Evolutionary conservation across 345 rosid genomes (phyloP).

Genomic region (Salix exigua): DNA sequence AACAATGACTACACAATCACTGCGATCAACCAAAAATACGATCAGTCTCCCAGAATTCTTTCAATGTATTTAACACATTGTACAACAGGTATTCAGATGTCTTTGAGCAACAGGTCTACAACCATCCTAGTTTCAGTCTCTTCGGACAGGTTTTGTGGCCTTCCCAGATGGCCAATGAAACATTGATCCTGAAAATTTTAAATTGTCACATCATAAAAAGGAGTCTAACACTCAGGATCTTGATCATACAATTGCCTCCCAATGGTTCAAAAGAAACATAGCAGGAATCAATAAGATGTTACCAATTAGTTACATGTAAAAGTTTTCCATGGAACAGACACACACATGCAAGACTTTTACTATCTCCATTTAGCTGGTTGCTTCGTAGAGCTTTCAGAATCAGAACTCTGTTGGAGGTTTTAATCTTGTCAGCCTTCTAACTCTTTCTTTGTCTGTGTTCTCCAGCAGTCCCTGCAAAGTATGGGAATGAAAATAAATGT

Average conservation of each 20-base stretch:
- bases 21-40: neutral
- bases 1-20: too few species aligned
- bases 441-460: slow-evolving; percentile 81
- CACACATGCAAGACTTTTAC: neutral
- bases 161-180: neutral
- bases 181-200: neutral
- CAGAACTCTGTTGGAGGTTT: slow-evolving; percentile 87
- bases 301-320: neutral
- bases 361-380: slow-evolving; percentile 3
- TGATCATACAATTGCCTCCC: neutral
- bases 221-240: neutral
- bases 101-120: neutral
- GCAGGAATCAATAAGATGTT: too few species aligned
- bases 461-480: slow-evolving; percentile 65
- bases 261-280: neutral
- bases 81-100: neutral
- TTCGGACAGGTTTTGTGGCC: neutral
- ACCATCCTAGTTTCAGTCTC: too few species aligned
- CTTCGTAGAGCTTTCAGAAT: slow-evolving; percentile 9
- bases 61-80: neutral
- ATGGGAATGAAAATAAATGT: neutral
- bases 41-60: neutral
- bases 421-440: slow-evolving; percentile 69
- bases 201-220: neutral
- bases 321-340: neutral